Evolutionary conservation across 495 filamentous ascomycete genomes (phyloP).

Genomic region (Melanomma pulvis-pyrius): DNA sequence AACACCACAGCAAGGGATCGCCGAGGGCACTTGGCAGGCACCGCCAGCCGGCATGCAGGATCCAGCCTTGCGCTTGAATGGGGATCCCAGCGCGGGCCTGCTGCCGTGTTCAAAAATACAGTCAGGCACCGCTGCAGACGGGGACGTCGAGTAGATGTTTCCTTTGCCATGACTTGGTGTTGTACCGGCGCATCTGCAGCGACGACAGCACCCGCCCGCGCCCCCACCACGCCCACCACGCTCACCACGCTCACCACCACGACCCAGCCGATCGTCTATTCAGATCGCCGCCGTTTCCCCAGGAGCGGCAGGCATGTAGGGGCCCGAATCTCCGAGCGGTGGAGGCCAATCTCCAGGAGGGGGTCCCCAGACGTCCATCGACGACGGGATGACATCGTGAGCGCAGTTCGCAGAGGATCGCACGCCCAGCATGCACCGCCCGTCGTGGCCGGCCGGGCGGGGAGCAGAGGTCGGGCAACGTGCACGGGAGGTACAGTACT

Average conservation of each 20-base stretch:
- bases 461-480: neutral
- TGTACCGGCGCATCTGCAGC: neutral
- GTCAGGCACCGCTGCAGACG: neutral
- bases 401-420: conserved; percentile 3
- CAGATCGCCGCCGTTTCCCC: conserved; percentile 10
- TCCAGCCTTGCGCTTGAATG: conserved; percentile 16
- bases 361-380: neutral
- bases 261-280: neutral
- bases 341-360: conserved; percentile 12
- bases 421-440: neutral
- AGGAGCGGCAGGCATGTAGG: conserved; percentile 5
- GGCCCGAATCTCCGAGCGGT: conserved; percentile 1
- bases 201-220: neutral
- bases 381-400: neutral
- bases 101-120: neutral
- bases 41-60: neutral
- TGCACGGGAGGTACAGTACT: neutral
- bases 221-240: neutral
- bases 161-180: neutral
- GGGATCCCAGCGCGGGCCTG: neutral
- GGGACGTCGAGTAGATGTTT: neutral
- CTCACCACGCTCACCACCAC: neutral
- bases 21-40: conserved; percentile 12
- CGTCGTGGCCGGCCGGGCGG: neutral
- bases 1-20: conserved; percentile 28